Evolutionary conservation across 2,329 filamentous ascomycete species (phyloP).

Genomic region (Fusarium graminum): DNA sequence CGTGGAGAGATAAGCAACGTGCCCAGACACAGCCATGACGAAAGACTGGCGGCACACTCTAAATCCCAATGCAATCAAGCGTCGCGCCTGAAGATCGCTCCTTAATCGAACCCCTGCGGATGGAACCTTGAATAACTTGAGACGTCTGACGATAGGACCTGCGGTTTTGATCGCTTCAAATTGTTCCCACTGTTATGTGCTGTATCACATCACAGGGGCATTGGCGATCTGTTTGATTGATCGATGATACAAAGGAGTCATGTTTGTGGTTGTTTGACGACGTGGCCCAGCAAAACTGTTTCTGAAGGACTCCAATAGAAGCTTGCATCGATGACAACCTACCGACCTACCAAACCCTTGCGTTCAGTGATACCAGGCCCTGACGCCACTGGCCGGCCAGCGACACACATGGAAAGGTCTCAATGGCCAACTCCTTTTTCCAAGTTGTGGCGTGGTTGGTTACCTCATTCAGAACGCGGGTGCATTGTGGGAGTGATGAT

Average conservation of each 20-base stretch:
- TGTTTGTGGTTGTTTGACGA: slow-evolving; percentile 14
- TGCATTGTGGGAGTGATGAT: slow-evolving; percentile 19
- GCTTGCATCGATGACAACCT: slow-evolving; percentile 6
- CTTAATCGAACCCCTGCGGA: slow-evolving; percentile 25
- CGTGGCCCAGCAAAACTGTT: slow-evolving; percentile 13
- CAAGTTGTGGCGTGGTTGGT: slow-evolving; percentile 6
- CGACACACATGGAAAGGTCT: slow-evolving; percentile 33
- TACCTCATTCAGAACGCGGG: slow-evolving; percentile 36
- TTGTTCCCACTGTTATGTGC: slow-evolving; percentile 5
- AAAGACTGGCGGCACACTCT: slow-evolving; percentile 37
- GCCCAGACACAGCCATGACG: slow-evolving; percentile 39
- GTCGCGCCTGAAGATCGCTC: slow-evolving; percentile 25
- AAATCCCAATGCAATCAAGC: slow-evolving; percentile 24
- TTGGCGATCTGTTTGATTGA: slow-evolving; percentile 19
- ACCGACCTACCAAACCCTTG: slow-evolving; percentile 19
- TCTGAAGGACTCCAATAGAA: slow-evolving; percentile 20
- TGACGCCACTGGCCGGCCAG: slow-evolving; percentile 21
- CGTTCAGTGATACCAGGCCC: slow-evolving; percentile 14
- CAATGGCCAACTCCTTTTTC: slow-evolving; percentile 25
- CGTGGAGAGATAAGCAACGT: slow-evolving; percentile 36
- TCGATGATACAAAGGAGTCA: slow-evolving; percentile 24
- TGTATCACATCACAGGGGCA: slow-evolving; percentile 3
- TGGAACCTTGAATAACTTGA: slow-evolving; percentile 20
- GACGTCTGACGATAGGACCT: slow-evolving; percentile 26
- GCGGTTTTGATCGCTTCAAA: slow-evolving; percentile 9